Percentiles rank a stretch among this genome's conserved stretches.
These are phyloP conservation scores for Aspergillus biplanus DNA, from an alignment of 495 filamentous ascomycete genomes.

Conservation along the genomic window DNA sequence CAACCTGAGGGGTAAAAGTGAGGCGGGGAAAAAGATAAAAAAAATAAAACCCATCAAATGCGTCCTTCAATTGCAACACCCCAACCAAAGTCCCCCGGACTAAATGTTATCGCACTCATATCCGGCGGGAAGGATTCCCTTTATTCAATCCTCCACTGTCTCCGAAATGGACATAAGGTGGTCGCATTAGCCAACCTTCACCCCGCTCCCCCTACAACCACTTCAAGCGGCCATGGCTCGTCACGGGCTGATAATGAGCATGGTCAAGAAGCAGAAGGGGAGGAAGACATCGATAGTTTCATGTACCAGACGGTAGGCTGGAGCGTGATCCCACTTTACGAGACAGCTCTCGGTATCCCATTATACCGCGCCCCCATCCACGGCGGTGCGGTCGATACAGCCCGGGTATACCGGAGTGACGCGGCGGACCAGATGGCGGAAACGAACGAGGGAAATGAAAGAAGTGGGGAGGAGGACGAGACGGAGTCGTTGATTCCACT, in stretches of 20 bases:
- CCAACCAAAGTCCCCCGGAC: constrained; percentile 25
- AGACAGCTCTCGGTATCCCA: constrained; percentile 72
- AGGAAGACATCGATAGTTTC: constrained; percentile 75
- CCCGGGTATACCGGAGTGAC: constrained; percentile 33
- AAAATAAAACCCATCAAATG: constrained; percentile 6
- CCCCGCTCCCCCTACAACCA: constrained; percentile 45
- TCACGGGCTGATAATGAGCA: not conserved
- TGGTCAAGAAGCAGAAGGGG: not conserved
- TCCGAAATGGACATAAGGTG: constrained; percentile 80
- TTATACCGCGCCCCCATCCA: constrained; percentile 76
- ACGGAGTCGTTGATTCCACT: constrained; percentile 84
- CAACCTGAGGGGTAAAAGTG: not conserved
- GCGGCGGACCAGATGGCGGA: constrained; percentile 25
- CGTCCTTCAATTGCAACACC: constrained; percentile 1
- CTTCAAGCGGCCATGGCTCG: not conserved
- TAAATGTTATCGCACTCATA: constrained; percentile 89
- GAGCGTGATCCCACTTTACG: constrained; percentile 82
- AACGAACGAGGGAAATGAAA: not conserved
- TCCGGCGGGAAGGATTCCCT: constrained; percentile 98
- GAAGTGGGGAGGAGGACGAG: constrained; percentile 60
- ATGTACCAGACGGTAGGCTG: constrained; percentile 99
- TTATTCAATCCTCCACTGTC: constrained; percentile 88
- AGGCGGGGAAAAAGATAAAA: not conserved
- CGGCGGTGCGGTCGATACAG: constrained; percentile 66
- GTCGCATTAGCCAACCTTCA: constrained; percentile 89